Evolutionary conservation across 2,329 filamentous ascomycete genomes (phyloP).

Genomic region (Fusarium sp.): DNA sequence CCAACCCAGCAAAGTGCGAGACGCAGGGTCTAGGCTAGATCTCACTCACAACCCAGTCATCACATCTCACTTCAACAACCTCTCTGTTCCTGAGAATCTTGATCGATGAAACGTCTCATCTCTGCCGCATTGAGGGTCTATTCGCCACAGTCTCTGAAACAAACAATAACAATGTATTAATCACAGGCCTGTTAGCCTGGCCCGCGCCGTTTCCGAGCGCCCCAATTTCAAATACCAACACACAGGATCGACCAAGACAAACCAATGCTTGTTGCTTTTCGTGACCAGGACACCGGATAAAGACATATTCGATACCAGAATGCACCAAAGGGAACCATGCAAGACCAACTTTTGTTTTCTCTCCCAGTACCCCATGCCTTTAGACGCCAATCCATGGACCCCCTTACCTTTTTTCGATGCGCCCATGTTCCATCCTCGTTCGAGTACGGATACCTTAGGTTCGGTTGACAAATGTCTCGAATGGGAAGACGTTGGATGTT

Average conservation of each 20-base stretch:
- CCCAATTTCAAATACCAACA: constrained; percentile 25
- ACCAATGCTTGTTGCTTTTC: constrained; percentile 37
- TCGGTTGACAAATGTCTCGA: background rate
- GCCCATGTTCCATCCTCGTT: constrained; percentile 21
- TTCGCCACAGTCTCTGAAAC: constrained; percentile 12
- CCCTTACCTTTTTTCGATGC: constrained; percentile 24
- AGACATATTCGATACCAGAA: constrained; percentile 30
- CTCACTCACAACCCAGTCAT: constrained; percentile 14
- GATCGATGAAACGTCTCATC: constrained; percentile 18
- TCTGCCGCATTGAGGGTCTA: constrained; percentile 9
- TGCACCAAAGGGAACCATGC: constrained; percentile 26
- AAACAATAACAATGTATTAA: constrained; percentile 15
- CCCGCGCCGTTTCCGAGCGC: background rate
- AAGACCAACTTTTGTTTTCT: constrained; percentile 31
- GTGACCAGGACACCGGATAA: constrained; percentile 35
- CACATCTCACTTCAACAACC: constrained; percentile 26
- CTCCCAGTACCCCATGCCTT: constrained; percentile 6
- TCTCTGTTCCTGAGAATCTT: constrained; percentile 16
- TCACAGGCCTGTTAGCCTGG: constrained; percentile 12
- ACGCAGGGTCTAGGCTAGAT: constrained; percentile 21
- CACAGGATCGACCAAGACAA: constrained; percentile 29
- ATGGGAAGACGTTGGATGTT: background rate
- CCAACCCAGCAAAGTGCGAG: constrained; percentile 8
- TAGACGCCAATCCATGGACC: constrained; percentile 17
- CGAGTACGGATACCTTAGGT: background rate